Base-by-base conservation (phyloP, 2,329 filamentous ascomycete genomes). In the Fusarium penzigii region DNA sequence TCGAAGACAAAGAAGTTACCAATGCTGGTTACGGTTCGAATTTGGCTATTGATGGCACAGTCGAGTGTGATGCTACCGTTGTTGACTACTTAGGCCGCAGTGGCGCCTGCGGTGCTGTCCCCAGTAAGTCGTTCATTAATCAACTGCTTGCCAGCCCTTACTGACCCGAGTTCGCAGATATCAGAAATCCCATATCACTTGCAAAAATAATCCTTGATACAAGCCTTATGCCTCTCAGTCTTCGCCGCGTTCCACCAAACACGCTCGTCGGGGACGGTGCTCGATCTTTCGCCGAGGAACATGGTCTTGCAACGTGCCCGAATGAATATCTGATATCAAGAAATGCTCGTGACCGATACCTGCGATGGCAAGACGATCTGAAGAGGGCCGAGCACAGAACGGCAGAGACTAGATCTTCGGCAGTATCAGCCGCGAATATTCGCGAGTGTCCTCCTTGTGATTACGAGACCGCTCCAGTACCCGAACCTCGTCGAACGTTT, bases 11-110 rank as follows among this genome's bases (percentile, higher is more conserved):
- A 51, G 92, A 97, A 65, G 95, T 99, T 60, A 99, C 95, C 36
- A 99, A 99, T 70, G 90, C 93, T 38, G 94, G 94, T 1, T 97
- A 89, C 68, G 94, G 95, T 43, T 99, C 94, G 73, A 99, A 99
- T 65, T 77, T 99, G 20, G 87, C 90, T 42, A 89, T 96, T 57
- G 88, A 97, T 62, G 94, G 94, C 2, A 83, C 86, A 1, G 94
- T 97, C 12, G 94, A 99, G 70, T 95, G 92, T 63, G 94, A 99
- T 76, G 94, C 94, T 49, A 92, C 91, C 1, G 83, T 99, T 48
- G 89, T 99, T 39, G 92, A 99, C 66, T 89, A 97, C 68, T 77
- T 87, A 46, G 94, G 95, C 40, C 86, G 92, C 58, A 97, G 93
- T 69, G 94, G 94, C 61, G 94, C 92, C 40, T 95, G 91, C 60